phyloP scores from a whole-genome alignment of 371 early-diverging fungal genomes.

The Mucor irregularis region DNA sequence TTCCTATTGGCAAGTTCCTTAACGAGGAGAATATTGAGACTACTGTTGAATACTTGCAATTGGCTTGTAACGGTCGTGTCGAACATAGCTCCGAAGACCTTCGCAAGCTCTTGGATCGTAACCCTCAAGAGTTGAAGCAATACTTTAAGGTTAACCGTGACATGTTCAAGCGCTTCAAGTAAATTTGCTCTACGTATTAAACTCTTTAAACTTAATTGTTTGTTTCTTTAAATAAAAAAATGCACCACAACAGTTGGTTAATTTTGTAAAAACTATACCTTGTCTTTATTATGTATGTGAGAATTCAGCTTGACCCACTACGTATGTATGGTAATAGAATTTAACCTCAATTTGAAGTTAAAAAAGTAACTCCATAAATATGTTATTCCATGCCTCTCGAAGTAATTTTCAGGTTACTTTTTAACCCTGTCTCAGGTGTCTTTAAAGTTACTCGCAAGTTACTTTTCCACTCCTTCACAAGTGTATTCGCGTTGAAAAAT shows the following conservation, averaged over 20 bases:
- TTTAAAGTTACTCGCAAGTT: too few relatives aligned
- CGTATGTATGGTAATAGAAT: too few relatives aligned
- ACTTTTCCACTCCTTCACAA: too few relatives aligned
- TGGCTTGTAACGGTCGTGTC: constrained; percentile 25
- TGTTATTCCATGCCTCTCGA: too few relatives aligned
- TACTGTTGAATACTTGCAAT: constrained; percentile 28
- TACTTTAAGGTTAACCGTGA: constrained; percentile 43
- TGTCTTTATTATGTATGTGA: background rate
- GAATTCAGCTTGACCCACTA: too few relatives aligned
- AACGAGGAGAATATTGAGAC: constrained; percentile 26
- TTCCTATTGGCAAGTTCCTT: constrained; percentile 39
- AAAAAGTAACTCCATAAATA: too few relatives aligned
- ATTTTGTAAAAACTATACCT: background rate
- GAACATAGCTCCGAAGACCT: constrained; percentile 33
- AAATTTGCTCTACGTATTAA: constrained; percentile 1
- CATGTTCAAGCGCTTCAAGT: constrained; percentile 36
- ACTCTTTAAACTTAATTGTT: background rate
- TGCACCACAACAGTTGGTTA: background rate
- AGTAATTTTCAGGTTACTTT: too few relatives aligned
- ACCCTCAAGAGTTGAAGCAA: constrained; percentile 29
- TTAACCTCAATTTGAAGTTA: too few relatives aligned
- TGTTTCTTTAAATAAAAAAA: background rate
- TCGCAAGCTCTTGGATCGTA: constrained; percentile 24
- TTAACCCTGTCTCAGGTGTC: too few relatives aligned
- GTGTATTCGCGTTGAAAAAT: too few relatives aligned